A percentile compares a stretch with the other conserved stretches of the same genome.
These are phyloP conservation scores for Intubia oerlemansii DNA, from an alignment of 2,329 filamentous ascomycete genomes.

Conservation along the genomic window DNA sequence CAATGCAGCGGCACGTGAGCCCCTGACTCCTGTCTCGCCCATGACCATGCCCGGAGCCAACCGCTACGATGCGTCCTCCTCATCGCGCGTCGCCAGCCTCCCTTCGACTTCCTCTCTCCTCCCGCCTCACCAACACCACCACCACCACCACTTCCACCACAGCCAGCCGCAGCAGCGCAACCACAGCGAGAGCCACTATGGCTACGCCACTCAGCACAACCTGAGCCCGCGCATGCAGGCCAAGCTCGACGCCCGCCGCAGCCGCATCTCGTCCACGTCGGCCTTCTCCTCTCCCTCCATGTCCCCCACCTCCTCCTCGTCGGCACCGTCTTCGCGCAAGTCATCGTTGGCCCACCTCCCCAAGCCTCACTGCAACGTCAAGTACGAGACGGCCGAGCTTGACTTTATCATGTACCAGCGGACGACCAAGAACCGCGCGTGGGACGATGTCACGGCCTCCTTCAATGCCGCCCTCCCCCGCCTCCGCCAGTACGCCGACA, in stretches of 20 bases:
- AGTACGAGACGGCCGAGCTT: constrained; percentile 9
- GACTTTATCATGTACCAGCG: constrained; percentile 11
- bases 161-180: neutral
- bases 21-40: constrained; percentile 5
- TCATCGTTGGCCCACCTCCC: constrained; percentile 1
- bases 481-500: constrained; percentile 8
- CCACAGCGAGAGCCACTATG: neutral
- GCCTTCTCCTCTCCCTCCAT: neutral
- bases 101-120: no score
- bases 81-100: no score
- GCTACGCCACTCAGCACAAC: no score
- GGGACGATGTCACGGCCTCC: constrained; percentile 8
- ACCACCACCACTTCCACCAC: neutral
- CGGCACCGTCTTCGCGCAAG: neutral
- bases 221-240: constrained; percentile 3
- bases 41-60: constrained; percentile 2
- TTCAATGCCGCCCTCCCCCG: constrained; percentile 9
- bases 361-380: constrained; percentile 9
- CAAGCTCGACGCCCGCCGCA: constrained; percentile 2
- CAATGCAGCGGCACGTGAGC: neutral
- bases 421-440: constrained; percentile 8
- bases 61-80: no score
- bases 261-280: neutral
- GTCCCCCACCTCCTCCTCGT: neutral
- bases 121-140: neutral